Evolutionary conservation across 106 monocot genomes (phyloP), one percentile per base, ranked within the genome.

Genomic region (Iris macrosiphon): DNA sequence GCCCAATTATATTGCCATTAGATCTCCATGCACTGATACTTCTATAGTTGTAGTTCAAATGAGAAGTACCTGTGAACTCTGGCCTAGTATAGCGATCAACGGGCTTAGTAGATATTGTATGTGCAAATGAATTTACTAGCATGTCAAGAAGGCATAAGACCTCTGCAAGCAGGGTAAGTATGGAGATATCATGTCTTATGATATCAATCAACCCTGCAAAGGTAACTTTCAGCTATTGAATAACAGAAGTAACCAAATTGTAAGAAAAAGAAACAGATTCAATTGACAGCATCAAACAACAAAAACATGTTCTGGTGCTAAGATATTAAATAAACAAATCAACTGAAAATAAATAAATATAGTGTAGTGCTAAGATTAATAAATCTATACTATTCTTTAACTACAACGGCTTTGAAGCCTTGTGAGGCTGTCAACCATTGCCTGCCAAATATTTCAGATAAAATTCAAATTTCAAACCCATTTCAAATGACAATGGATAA

Each of bases 101-200:
- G 47, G 89, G 80, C 44, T 87, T 91, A 28, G 90, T 83, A 26
- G 96, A 98, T 75, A 98, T 74, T 33, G 66, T 83, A 65, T 90
- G 67, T 26, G 96, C 96, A 87, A 98, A 98, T 40, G 96, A 98
- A 71, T 98, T 98, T 35, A 98, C 96, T 66, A 91, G 74, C 96
- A 98, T 98, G 60, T 98, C 96, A 50, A 98, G 57, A 48, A 90
- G 80, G 64, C 90, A 87, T 31, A 98, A 52, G 24, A 84, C 83
- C 68, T 98, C 96, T 9, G 96, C 96, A 56, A 98, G 83, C 57
- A 90, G 55, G 39, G 82, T 98, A 28, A 98, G 63, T 27, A 75
- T 59, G 49, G 83, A 82, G 30, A 98, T 74, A 62, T 91, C 83
- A 53, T 87, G 68, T 52, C 96, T 77, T 63, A 98, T 84, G n/a